These are phyloP conservation scores for Saccharum hybrid DNA, from an alignment of 202 grass and related monocot species.

Conservation along the genomic window DNA sequence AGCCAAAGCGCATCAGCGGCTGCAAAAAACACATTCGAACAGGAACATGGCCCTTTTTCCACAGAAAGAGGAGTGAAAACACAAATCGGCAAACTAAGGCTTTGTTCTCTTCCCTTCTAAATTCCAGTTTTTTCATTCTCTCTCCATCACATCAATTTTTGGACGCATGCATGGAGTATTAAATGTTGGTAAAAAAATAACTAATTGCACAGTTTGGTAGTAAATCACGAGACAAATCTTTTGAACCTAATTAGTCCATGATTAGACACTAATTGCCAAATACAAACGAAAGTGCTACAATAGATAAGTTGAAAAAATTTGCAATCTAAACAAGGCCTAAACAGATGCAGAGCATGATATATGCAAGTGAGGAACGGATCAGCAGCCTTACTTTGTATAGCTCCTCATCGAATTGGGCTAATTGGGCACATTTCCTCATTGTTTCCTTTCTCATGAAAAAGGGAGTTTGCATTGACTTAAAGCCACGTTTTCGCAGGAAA, in stretches of 20 bases:
- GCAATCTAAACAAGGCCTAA: too few species aligned
- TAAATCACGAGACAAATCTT: too few species aligned
- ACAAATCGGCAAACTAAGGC: not conserved
- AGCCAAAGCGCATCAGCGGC: not conserved
- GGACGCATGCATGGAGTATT: too few species aligned
- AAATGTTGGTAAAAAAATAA: too few species aligned
- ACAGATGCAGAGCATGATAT: not conserved
- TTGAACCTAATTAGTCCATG: too few species aligned
- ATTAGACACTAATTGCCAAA: too few species aligned
- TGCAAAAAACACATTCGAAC: not conserved
- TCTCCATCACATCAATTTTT: too few species aligned
- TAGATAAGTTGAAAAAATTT: too few species aligned
- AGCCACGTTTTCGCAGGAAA: conserved; percentile 57
- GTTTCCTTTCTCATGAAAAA: conserved; percentile 94
- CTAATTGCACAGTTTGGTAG: too few species aligned
- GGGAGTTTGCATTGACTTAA: conserved; percentile 74
- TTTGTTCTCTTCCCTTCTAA: too few species aligned
- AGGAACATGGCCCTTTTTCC: not conserved
- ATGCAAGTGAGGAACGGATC: not conserved
- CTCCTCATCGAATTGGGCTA: conserved; percentile 85
- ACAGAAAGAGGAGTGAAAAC: not conserved
- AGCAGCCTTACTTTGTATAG: conserved; percentile 69
- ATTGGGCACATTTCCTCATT: conserved; percentile 78
- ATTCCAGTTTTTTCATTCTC: too few species aligned
- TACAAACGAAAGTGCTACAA: too few species aligned